Evolutionary conservation across 2,329 filamentous ascomycete species (phyloP).

Genomic region (Huntiella decipiens): DNA sequence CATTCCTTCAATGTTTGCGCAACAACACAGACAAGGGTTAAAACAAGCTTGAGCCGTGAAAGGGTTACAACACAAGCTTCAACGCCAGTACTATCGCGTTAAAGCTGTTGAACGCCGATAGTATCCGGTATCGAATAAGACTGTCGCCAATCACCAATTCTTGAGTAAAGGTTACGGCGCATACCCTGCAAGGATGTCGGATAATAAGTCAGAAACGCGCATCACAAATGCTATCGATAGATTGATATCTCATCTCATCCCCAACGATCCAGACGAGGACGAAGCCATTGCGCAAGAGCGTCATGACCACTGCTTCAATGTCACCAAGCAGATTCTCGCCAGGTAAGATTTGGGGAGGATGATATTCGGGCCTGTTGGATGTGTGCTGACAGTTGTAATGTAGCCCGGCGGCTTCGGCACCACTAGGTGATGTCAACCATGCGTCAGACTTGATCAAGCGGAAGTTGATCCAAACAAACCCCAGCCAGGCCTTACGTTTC

Average conservation of each 20-base stretch:
- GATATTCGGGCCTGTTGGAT: too few relatives aligned
- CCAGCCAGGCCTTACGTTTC: slow-evolving; percentile 63
- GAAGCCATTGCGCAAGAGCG: slow-evolving; percentile 49
- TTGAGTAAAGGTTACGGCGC: too few relatives aligned
- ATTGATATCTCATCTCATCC: slow-evolving; percentile 57
- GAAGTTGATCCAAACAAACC: slow-evolving; percentile 61
- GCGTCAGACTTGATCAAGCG: slow-evolving; percentile 83
- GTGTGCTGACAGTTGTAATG: not conserved
- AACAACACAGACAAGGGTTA: not conserved
- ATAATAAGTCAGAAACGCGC: slow-evolving; percentile 32
- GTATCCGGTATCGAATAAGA: not conserved
- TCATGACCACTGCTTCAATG: slow-evolving; percentile 40
- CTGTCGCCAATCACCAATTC: too few relatives aligned
- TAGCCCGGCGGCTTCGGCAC: slow-evolving; percentile 20
- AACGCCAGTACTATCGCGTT: not conserved
- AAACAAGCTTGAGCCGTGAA: too few relatives aligned
- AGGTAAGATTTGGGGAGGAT: slow-evolving; percentile 20
- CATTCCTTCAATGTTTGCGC: not conserved
- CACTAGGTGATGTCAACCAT: slow-evolving; percentile 58
- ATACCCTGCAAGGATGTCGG: slow-evolving; percentile 24
- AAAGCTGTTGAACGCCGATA: not conserved
- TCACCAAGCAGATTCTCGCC: slow-evolving; percentile 32
- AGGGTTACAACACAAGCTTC: too few relatives aligned
- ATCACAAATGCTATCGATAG: slow-evolving; percentile 63
- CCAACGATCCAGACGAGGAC: slow-evolving; percentile 43